A percentile compares a stretch with the other conserved stretches of the same genome.
Conservation (phyloP, 148 eudicot genomes). For the Polygonum aviculare region DNA sequence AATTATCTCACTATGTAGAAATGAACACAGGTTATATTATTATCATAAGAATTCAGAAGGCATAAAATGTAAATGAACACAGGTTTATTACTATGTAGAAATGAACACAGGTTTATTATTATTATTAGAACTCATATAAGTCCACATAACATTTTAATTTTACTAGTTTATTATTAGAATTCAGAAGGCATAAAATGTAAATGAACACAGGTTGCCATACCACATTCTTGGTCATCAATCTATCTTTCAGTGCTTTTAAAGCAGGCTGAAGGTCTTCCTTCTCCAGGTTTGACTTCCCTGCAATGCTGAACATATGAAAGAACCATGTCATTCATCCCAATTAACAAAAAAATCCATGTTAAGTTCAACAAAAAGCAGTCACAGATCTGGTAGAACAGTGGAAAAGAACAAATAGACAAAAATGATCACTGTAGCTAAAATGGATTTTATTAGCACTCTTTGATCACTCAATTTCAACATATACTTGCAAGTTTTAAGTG, state of each 20-base stretch:
- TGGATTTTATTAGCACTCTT: neutral
- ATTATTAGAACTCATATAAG: neutral
- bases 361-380: neutral
- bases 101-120: neutral
- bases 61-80: neutral
- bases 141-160: neutral
- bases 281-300: constrained; percentile 91
- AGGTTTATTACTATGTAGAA: neutral
- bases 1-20: neutral
- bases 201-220: constrained; percentile 30
- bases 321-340: constrained; percentile 2
- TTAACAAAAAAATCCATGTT: neutral
- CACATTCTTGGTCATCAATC: constrained; percentile 99
- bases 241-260: constrained; percentile 84
- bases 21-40: neutral
- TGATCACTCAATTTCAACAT: neutral
- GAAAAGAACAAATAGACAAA: neutral
- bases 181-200: neutral
- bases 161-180: neutral
- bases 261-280: constrained; percentile 90
- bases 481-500: neutral
- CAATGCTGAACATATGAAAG: constrained; percentile 58
- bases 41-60: neutral
- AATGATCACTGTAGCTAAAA: neutral
- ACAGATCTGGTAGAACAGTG: neutral